Base-by-base conservation (phyloP, 2,329 filamentous ascomycete species). In the Aureobasidium melanogenum region DNA sequence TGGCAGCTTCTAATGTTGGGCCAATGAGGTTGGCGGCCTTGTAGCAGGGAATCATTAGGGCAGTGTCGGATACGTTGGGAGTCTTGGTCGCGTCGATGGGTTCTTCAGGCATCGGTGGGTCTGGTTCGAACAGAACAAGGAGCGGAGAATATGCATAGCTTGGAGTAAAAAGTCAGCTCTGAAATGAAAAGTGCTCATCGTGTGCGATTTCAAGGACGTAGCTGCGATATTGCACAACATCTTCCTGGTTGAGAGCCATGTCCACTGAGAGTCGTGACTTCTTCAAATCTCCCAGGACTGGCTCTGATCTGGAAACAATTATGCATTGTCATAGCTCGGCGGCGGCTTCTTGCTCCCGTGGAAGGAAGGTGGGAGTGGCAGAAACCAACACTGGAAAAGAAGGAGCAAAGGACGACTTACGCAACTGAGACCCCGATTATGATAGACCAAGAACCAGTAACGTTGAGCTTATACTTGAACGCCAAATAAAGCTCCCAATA, bases 1-100 rank as follows among this genome's bases (percentile, higher is more conserved):
- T 65, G 0, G 78, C 77, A 1, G 77, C 76, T 63, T 75, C 70
- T 10, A 80, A 64, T 0, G 78, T 79, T 0, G 70, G 69, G 2
- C 69, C 73, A 26, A 80, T 75, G 34, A 79, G 70, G 1, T 67
- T 64, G 6, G 72, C 77, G 2, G 77, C 76, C 65, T 78, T 78
- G 67, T 79, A 79, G 66, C 77, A 79, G 9, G 78, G 77, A 19
- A 80, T 79, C 15, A 79, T 65, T 5, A 79, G 69, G 0, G 75
- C 75, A 1, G 75, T 77, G 41, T 76, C 72, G 1, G 67, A 63
- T 1, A 70, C 70, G 5, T 69, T 69, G 8, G 67, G 64, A 28
- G 62, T 67, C 38, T 64, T 60, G 28, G 41, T 63, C 14, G 63
- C 43, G 39, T 67, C 63, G 5, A 62, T 51, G 12, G 52, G 44